Percentiles rank a stretch among this genome's conserved stretches.
phyloP scores from a whole-genome alignment of 306 rosid genomes.

The Clitoria ternatea region DNA sequence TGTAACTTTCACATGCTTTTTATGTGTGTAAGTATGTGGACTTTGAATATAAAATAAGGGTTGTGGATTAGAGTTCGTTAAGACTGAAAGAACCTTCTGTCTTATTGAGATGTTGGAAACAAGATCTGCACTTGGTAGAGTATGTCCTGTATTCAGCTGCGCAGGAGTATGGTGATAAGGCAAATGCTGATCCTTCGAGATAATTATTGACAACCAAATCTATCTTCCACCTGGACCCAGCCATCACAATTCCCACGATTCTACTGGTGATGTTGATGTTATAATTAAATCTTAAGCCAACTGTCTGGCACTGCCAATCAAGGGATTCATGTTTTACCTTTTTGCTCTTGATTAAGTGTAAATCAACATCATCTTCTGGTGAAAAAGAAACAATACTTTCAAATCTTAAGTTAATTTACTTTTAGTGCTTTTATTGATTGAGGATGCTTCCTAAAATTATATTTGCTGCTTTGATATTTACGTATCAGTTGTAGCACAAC shows the following conservation, averaged over 20 bases:
- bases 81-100: constrained; percentile 94
- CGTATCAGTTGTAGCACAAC: too few relatives aligned
- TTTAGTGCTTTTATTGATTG: not conserved
- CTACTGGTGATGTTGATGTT: constrained; percentile 55
- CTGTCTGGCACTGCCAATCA: too few relatives aligned
- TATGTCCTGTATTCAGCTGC: constrained; percentile 65
- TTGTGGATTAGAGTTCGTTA: constrained; percentile 51
- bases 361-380: too few relatives aligned
- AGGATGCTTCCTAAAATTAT: constrained; percentile 15
- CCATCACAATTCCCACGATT: constrained; percentile 60
- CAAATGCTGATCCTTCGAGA: constrained; percentile 79
- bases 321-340: too few relatives aligned
- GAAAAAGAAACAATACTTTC: not conserved
- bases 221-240: constrained; percentile 83
- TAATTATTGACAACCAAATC: constrained; percentile 53
- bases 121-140: constrained; percentile 65
- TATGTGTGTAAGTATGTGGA: too few relatives aligned
- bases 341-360: too few relatives aligned
- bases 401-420: constrained; percentile 2
- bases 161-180: constrained; percentile 65
- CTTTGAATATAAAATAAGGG: constrained; percentile 3
- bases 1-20: not conserved
- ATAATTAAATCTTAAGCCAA: not conserved
- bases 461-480: constrained; percentile 18
- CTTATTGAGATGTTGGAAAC: constrained; percentile 75